phyloP scores from a whole-genome alignment of 306 rosid genomes.

The Astragalus membranaceus region DNA sequence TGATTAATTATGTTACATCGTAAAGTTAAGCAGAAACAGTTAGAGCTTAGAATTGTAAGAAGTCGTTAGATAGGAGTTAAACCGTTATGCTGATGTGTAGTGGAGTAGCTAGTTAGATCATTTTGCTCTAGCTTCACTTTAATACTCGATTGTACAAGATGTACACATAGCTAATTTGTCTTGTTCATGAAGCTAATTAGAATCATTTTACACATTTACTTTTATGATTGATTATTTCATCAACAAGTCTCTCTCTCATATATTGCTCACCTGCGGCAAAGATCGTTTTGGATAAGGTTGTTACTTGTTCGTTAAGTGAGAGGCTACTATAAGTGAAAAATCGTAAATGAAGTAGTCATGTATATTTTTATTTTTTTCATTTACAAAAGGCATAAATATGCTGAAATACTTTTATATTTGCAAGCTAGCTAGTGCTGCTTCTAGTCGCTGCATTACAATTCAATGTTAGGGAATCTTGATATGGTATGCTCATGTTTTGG shows the following conservation, averaged over 20 bases:
- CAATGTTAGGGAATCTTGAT: not conserved
- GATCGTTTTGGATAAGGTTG: slow-evolving; percentile 3
- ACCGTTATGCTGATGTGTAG: too few species aligned
- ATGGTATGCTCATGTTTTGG: slow-evolving; percentile 18
- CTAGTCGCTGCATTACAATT: not conserved
- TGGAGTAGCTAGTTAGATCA: too few species aligned
- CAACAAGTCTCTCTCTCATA: not conserved
- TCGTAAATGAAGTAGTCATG: not conserved
- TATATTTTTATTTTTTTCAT: not conserved
- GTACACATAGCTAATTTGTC: too few species aligned
- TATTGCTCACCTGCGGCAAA: not conserved
- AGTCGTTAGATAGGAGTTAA: too few species aligned
- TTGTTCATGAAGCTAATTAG: too few species aligned
- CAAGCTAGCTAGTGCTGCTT: not conserved
- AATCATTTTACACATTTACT: too few species aligned
- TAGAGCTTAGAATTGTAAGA: too few species aligned
- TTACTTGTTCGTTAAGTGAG: not conserved
- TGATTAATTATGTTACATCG: too few species aligned
- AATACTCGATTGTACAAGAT: too few species aligned
- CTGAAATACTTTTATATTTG: not conserved
- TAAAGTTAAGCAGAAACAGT: too few species aligned
- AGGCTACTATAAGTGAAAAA: not conserved
- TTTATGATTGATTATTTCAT: not conserved
- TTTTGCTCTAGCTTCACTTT: too few species aligned
- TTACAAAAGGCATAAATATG: not conserved